These are phyloP conservation scores for Lotmaria passim DNA, from an alignment of 208 protist genomes.

Conservation along the genomic window DNA sequence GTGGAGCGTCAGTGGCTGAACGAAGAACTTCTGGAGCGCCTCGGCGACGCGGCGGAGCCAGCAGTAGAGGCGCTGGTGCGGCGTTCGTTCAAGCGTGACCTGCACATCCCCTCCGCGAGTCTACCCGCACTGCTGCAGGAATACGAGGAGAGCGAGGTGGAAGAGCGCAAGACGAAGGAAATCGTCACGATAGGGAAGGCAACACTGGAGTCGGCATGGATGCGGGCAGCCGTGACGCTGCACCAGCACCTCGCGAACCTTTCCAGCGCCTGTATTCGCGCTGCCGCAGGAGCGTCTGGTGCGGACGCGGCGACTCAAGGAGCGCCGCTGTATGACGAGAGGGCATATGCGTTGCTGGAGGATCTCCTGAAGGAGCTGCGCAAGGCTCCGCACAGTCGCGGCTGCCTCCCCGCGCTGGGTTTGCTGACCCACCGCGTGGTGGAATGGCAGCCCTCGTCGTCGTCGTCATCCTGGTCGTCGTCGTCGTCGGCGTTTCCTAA, in stretches of 20 bases:
- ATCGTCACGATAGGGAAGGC: constrained; percentile 35
- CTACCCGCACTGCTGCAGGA: constrained; percentile 44
- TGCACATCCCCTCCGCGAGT: constrained; percentile 43
- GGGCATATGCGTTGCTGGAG: constrained; percentile 28
- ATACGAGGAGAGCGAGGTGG: constrained; percentile 72
- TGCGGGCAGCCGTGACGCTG: constrained; percentile 19
- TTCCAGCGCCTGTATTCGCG: no score
- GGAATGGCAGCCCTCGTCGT: neutral
- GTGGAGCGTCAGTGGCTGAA: constrained; percentile 61
- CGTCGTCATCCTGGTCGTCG: constrained; percentile 39
- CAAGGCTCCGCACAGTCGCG: constrained; percentile 7
- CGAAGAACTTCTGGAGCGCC: constrained; percentile 33
- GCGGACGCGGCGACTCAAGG: no score
- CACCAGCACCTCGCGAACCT: constrained; percentile 1
- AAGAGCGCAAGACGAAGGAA: constrained; percentile 53
- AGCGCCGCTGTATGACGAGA: constrained; percentile 1
- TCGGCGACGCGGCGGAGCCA: constrained; percentile 17
- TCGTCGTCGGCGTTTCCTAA: no score
- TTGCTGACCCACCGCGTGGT: constrained; percentile 20
- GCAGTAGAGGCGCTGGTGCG: constrained; percentile 60
- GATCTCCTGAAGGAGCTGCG: constrained; percentile 11
- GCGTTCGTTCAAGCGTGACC: constrained; percentile 73
- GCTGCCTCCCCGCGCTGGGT: constrained; percentile 22
- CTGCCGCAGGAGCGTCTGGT: no score
- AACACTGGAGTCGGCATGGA: constrained; percentile 26